Base-by-base conservation (phyloP, 2,329 filamentous ascomycete species). In the Alternaria ventricosa region DNA sequence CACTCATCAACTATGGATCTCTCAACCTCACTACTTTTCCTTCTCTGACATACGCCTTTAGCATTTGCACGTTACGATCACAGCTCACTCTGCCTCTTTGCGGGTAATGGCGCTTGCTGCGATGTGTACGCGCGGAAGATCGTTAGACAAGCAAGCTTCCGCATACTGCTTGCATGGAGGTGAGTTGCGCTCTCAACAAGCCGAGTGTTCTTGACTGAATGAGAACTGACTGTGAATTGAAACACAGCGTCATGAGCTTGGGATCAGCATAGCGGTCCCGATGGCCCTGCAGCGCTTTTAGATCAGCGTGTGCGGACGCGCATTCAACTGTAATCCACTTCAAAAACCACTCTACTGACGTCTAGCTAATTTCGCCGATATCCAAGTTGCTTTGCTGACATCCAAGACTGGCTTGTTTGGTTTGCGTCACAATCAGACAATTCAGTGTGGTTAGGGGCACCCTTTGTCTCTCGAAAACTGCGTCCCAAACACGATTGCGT, bases 81-180 rank as follows among this genome's bases (percentile, higher is more conserved):
- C 8, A 9, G 7, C 15, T 5, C 33, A 41, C 33, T 41, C 7
- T 0, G 5, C 0, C n/a, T 41, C 15, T 10, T 41, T 0, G 4
- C 33, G 15, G 3, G 1, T 4, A 41, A 8, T 3, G 9, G 15
- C 9, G 33, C 15, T 41, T 41, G 33, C 15, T 41, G 8, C 4
- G 4, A n/a, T 36, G 13, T 5, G 15, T 3, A 1, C 15, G 15
- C 33, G 2, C 5, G n/a, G 33, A 1, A n/a, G 33, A 0, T 3
- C 4, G 3, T 2, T 41, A 41, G 2, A 7, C n/a, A 5, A 20
- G 46, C 25, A 18, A 41, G 4, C 15, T 0, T n/a, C 5, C 0
- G 5, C 0, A 4, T 0, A 41, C 5, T n/a, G 33, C 33, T 41
- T 5, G 18, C 3, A 27, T 20, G 10, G 12, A 49, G 25, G 25